These are phyloP conservation scores for Colletotrichum simmondsii DNA, from an alignment of 2,329 filamentous ascomycete genomes.

Conservation along the genomic window DNA sequence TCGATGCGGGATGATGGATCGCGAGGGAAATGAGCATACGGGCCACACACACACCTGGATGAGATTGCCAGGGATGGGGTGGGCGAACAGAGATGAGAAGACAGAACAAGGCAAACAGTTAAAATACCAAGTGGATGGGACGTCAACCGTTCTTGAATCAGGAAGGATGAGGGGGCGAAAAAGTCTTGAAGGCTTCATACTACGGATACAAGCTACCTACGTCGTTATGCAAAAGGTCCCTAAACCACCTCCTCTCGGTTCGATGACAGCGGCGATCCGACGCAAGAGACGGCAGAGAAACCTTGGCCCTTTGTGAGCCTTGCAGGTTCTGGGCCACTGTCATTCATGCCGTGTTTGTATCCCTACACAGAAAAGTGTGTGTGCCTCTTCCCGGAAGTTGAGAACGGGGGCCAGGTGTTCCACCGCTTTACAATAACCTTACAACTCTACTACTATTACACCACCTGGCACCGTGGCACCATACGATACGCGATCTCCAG, in stretches of 20 bases:
- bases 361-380: background rate
- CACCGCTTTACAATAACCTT: background rate
- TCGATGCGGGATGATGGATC: constrained; percentile 11
- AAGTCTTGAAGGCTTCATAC: background rate
- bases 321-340: background rate
- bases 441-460: background rate
- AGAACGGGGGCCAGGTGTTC: constrained; percentile 27
- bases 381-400: constrained; percentile 14
- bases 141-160: background rate
- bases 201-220: background rate
- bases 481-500: constrained; percentile 12
- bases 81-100: background rate
- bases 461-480: background rate
- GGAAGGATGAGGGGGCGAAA: background rate
- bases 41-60: background rate
- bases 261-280: constrained; percentile 24
- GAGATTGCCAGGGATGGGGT: background rate
- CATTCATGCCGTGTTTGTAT: background rate
- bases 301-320: constrained; percentile 3
- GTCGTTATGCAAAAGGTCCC: background rate
- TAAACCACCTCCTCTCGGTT: background rate
- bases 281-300: background rate
- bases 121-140: background rate
- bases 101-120: background rate
- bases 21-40: constrained; percentile 26